These are phyloP conservation scores for Mangifera indica DNA, from an alignment of 345 rosid genomes.

Conservation along the genomic window DNA sequence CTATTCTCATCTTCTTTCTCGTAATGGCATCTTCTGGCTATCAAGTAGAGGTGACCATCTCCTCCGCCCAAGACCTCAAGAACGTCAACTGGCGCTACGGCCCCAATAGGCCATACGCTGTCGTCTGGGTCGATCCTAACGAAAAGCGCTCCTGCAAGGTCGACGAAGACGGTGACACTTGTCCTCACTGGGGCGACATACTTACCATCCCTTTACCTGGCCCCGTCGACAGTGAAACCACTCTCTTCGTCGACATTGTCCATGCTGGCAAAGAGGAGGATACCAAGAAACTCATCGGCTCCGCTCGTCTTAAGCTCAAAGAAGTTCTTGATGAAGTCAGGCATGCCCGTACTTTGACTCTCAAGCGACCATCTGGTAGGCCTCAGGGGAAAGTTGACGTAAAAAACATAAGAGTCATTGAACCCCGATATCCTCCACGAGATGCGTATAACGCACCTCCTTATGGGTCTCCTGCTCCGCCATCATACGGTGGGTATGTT, in stretches of 20 bases:
- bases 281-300: slow-evolving; percentile 81
- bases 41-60: slow-evolving; percentile 54
- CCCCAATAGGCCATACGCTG: slow-evolving; percentile 58
- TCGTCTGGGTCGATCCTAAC: slow-evolving; percentile 65
- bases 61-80: slow-evolving; percentile 69
- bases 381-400: slow-evolving; percentile 85
- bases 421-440: slow-evolving; percentile 24
- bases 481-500: slow-evolving; percentile 28
- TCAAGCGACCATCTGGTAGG: slow-evolving; percentile 87
- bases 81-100: slow-evolving; percentile 94
- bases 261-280: slow-evolving; percentile 65
- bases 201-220: slow-evolving; percentile 45
- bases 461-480: slow-evolving; percentile 39
- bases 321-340: slow-evolving; percentile 67
- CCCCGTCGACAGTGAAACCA: slow-evolving; percentile 37
- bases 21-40: slow-evolving; percentile 35
- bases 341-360: slow-evolving; percentile 38
- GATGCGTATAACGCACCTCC: slow-evolving; percentile 34
- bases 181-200: slow-evolving; percentile 62
- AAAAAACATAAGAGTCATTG: slow-evolving; percentile 40
- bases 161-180: slow-evolving; percentile 63
- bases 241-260: slow-evolving; percentile 61
- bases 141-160: slow-evolving; percentile 54
- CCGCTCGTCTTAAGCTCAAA: slow-evolving; percentile 54
- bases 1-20: too few species aligned